Evolutionary conservation across 140 eudicot genomes (phyloP).

Genomic region (Senecio squalidus): DNA sequence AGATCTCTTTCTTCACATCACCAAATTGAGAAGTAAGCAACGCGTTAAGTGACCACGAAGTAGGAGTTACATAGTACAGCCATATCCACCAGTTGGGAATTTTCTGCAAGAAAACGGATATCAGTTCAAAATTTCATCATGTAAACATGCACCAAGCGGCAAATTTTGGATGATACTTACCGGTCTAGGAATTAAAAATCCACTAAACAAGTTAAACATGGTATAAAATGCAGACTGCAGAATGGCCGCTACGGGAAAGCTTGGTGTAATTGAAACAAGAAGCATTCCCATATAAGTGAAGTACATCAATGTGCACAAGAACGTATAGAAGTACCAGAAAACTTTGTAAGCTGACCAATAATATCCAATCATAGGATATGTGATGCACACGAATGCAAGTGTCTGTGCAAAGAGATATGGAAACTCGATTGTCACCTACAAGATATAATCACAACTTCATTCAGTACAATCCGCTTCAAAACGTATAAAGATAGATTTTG

Average conservation of each 20-base stretch:
- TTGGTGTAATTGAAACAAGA: conserved; percentile 65
- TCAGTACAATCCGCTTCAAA: too few species aligned
- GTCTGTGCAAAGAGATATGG: conserved; percentile 60
- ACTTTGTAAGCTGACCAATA: conserved; percentile 64
- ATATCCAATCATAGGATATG: conserved; percentile 90
- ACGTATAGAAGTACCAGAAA: conserved; percentile 57
- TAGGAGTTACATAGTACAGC: conserved; percentile 44
- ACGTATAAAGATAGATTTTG: background rate
- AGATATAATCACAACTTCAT: conserved; percentile 11
- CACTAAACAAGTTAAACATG: conserved; percentile 55
- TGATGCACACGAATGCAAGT: conserved; percentile 40
- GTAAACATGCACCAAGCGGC: too few species aligned
- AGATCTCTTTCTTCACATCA: conserved; percentile 35
- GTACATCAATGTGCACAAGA: conserved; percentile 62
- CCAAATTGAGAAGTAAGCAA: conserved; percentile 58
- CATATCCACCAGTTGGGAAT: conserved; percentile 59
- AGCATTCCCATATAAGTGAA: conserved; percentile 76
- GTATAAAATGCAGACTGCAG: conserved; percentile 51
- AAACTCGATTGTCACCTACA: conserved; percentile 67
- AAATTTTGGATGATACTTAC: too few species aligned
- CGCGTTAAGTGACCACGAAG: conserved; percentile 49
- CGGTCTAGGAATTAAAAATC: conserved; percentile 59
- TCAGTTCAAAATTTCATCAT: too few species aligned
- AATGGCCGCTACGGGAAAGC: conserved; percentile 54
- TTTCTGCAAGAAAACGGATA: conserved; percentile 37